Percentiles rank a stretch among this genome's conserved stretches.
Conservation (phyloP, 2,329 filamentous ascomycete genomes). For the Dactylellina drechsleri region DNA sequence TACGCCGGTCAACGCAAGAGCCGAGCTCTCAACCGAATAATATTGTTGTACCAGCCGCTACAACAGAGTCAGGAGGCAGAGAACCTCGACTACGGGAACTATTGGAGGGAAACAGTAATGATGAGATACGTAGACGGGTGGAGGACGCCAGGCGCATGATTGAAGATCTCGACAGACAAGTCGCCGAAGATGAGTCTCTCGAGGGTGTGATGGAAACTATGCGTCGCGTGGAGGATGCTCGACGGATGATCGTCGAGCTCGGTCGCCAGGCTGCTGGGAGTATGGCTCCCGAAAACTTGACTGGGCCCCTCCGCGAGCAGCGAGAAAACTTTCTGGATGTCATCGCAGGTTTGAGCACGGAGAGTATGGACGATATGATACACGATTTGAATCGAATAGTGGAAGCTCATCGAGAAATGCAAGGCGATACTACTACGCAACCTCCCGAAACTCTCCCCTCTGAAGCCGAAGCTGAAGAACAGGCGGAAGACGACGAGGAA, state of each 20-base stretch:
- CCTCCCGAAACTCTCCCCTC: background rate
- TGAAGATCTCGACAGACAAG: slow-evolving; percentile 19
- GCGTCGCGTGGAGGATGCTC: slow-evolving; percentile 31
- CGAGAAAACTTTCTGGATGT: slow-evolving; percentile 29
- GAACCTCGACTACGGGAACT: slow-evolving; percentile 27
- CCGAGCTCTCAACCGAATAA: slow-evolving; percentile 10
- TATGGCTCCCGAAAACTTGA: slow-evolving; percentile 5
- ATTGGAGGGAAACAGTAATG: slow-evolving; percentile 10
- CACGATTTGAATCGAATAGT: slow-evolving; percentile 43
- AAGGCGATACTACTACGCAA: background rate
- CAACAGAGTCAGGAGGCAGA: slow-evolving; percentile 16
- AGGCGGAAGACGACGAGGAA: slow-evolving; percentile 18
- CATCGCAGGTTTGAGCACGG: slow-evolving; percentile 21
- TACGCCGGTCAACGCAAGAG: slow-evolving; percentile 30
- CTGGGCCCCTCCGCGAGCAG: slow-evolving; percentile 16
- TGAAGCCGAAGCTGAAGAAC: slow-evolving; percentile 21
- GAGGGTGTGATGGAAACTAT: slow-evolving; percentile 36
- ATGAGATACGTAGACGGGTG: slow-evolving; percentile 7
- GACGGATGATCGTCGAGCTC: slow-evolving; percentile 34
- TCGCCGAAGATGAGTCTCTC: slow-evolving; percentile 11
- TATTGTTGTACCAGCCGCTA: background rate
- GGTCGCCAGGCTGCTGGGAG: slow-evolving; percentile 23
- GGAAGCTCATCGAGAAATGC: slow-evolving; percentile 26
- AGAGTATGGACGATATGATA: slow-evolving; percentile 45
- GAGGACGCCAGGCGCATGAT: slow-evolving; percentile 15